Conservation (phyloP, 2,329 filamentous ascomycete species). For the Colletotrichum acutatum region DNA sequence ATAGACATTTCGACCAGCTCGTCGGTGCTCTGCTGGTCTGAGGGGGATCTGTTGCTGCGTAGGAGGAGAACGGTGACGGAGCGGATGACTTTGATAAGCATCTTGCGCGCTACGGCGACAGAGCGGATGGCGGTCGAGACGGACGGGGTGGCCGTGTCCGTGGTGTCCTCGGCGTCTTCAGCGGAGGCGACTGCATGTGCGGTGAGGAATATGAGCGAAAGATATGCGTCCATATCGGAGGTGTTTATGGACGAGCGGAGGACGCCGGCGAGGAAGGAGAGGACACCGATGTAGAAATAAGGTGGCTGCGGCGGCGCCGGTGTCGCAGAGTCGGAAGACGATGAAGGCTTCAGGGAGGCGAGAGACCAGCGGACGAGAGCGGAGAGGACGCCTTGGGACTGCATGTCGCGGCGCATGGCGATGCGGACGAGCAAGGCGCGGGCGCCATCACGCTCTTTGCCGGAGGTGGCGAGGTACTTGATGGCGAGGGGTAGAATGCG, state of each 20-base stretch:
- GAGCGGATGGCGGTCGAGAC: constrained; percentile 67
- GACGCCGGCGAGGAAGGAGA: constrained; percentile 83
- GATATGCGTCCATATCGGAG: constrained; percentile 76
- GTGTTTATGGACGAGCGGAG: constrained; percentile 76
- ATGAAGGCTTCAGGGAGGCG: constrained; percentile 62
- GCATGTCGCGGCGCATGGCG: constrained; percentile 89
- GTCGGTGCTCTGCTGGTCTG: constrained; percentile 54
- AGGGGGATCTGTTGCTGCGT: constrained; percentile 53
- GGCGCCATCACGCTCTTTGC: constrained; percentile 92
- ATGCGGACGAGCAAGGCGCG: constrained; percentile 83
- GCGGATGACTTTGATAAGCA: constrained; percentile 85
- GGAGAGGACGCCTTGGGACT: constrained; percentile 75
- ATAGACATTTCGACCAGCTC: constrained; percentile 83
- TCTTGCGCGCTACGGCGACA: constrained; percentile 84
- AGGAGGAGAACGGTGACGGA: constrained; percentile 77
- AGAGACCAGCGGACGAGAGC: constrained; percentile 79
- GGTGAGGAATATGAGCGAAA: constrained; percentile 73
- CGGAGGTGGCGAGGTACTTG: constrained; percentile 77
- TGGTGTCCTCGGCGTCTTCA: constrained; percentile 50
- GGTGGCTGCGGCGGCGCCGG: constrained; percentile 57
- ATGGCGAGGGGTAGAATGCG: constrained; percentile 78
- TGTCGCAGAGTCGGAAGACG: constrained; percentile 60
- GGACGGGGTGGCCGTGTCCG: constrained; percentile 30
- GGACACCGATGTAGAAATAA: constrained; percentile 81
- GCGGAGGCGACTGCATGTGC: constrained; percentile 68